Evolutionary conservation across 257 asterid genomes (phyloP).

Genomic region (Salvia miltiorrhiza): DNA sequence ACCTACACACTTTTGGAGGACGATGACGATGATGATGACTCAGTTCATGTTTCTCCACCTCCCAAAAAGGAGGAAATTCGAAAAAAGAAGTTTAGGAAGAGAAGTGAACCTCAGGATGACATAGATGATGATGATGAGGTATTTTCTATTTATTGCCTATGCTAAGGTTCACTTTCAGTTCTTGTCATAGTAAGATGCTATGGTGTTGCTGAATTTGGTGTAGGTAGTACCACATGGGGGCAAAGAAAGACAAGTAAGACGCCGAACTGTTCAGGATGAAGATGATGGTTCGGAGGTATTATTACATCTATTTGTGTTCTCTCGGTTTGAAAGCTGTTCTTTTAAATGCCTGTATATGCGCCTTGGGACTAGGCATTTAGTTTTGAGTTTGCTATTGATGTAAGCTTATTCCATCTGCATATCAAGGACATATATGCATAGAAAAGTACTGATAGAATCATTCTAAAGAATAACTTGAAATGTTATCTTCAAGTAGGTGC

Average conservation of each 20-base stretch:
- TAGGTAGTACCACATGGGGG: constrained; percentile 39
- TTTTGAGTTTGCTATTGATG: neutral
- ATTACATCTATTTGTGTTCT: neutral
- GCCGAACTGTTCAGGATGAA: constrained; percentile 50
- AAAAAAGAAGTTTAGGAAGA: constrained; percentile 72
- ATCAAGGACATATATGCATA: neutral
- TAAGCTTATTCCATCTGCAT: constrained; percentile 1
- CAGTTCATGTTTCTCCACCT: constrained; percentile 31
- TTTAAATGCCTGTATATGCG: neutral
- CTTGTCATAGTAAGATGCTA: constrained; percentile 24
- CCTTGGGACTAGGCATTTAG: neutral
- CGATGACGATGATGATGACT: constrained; percentile 61
- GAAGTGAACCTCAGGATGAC: constrained; percentile 63
- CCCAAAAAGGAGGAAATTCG: constrained; percentile 51
- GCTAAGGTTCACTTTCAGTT: constrained; percentile 23
- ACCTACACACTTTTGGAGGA: constrained; percentile 73
- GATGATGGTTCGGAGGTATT: constrained; percentile 80
- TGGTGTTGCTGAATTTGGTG: constrained; percentile 31
- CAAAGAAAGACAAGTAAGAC: constrained; percentile 57
- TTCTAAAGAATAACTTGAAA: neutral
- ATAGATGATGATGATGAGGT: constrained; percentile 45
- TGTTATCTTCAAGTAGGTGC: neutral
- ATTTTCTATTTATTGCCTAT: neutral
- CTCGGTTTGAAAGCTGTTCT: neutral
- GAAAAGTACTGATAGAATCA: neutral